Evolutionary conservation across 2,329 filamentous ascomycete genomes (phyloP).

Genomic region (Madurella fahalii): DNA sequence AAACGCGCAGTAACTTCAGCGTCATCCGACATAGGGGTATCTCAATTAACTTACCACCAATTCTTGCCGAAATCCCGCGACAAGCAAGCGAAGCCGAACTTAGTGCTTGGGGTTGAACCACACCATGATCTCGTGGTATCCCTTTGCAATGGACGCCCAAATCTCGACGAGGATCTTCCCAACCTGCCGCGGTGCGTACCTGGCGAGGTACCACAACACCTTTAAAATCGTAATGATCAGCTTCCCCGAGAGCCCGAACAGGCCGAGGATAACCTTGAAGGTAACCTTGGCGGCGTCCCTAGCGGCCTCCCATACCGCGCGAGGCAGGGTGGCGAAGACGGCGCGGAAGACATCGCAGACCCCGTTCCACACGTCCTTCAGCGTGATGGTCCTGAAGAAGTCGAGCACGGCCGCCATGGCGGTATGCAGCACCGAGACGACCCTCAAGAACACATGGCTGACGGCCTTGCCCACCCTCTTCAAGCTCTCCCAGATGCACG

Average conservation of each 20-base stretch:
- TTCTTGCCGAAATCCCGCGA: too few species aligned
- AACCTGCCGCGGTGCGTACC: conserved; percentile 34
- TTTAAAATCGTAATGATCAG: conserved; percentile 27
- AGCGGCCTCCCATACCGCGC: conserved; percentile 26
- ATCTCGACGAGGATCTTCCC: conserved; percentile 32
- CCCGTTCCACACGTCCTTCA: conserved; percentile 39
- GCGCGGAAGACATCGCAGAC: conserved; percentile 28
- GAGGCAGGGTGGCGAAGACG: conserved; percentile 27
- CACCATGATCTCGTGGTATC: conserved; percentile 34
- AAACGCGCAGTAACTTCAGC: too few species aligned
- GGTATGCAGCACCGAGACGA: conserved; percentile 37
- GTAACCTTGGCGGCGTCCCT: conserved; percentile 23
- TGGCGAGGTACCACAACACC: conserved; percentile 29
- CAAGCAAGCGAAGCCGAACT: not conserved
- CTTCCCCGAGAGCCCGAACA: conserved; percentile 32
- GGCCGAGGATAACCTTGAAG: conserved; percentile 27
- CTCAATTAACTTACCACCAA: too few species aligned
- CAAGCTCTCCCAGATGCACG: conserved; percentile 32
- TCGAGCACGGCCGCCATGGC: conserved; percentile 30
- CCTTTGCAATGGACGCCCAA: conserved; percentile 31
- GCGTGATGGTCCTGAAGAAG: conserved; percentile 35
- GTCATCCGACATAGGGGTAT: too few species aligned
- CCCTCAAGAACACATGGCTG: conserved; percentile 23
- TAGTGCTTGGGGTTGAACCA: conserved; percentile 36
- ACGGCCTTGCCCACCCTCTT: conserved; percentile 27